Conservation (phyloP, 257 asterid genomes). For the Solanum lycopersicoides region DNA sequence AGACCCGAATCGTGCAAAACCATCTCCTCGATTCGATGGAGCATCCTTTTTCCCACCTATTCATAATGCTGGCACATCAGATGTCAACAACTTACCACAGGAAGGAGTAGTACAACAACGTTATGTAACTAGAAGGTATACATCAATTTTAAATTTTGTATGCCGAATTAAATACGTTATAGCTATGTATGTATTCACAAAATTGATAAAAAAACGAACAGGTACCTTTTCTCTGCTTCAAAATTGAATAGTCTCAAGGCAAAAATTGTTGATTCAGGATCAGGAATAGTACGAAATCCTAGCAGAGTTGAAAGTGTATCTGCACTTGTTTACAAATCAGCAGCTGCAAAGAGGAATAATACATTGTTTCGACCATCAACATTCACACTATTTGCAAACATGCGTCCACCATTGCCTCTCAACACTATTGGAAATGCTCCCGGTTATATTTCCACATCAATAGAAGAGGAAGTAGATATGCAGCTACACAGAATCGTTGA, state of each 20-base stretch:
- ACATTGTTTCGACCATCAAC: neutral
- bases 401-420: neutral
- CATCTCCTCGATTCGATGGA: neutral
- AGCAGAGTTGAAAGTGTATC: neutral
- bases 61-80: neutral
- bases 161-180: neutral
- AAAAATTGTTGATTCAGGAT: neutral
- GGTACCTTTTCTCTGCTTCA: neutral
- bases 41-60: neutral
- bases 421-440: neutral
- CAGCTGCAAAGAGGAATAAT: neutral
- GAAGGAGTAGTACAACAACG: neutral
- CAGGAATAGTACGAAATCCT: neutral
- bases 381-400: neutral
- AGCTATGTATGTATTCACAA: neutral
- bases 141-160: too few relatives aligned
- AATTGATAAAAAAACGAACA: neutral
- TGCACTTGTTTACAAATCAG: neutral
- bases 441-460: neutral
- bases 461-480: neutral
- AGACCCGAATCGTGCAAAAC: neutral
- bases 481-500: neutral
- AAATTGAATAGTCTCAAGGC: neutral
- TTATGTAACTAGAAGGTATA: neutral
- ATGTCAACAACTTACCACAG: neutral